Base-by-base conservation (phyloP, 768 basidiomycete genomes). In the Suillus alpinus region DNA sequence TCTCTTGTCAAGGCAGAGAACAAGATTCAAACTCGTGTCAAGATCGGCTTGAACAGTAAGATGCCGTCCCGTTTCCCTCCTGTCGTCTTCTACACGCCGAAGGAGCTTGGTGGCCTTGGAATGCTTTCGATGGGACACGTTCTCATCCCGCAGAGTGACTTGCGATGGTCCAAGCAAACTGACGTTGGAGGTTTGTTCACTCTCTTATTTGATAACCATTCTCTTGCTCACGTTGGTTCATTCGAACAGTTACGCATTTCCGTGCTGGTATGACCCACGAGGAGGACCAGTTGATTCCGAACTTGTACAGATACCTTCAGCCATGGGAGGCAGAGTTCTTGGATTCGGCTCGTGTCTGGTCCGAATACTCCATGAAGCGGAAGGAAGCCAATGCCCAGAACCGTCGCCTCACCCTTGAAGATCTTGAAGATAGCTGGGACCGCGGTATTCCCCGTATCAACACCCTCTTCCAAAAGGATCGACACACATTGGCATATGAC, bases 101-200 rank as follows among this genome's bases (percentile, higher is more conserved):
- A 98, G 87, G 97, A 98, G 81, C 79, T 98, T 36, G 97, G 96
- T 72, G 97, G 96, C 73, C 86, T 98, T 47, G 97, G 97, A 57
- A 98, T 98, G 97, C 80, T 99, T 69, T 98, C 95, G 3, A 99
- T 99, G 97, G 96, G 96, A 13, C 97, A 98, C 74, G 95, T 99
- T 55, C 82, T 99, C 56, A 98, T 99, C 62, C 97, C 97, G 44
- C 96, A 98, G 72, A 95, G 94, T 68, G 97, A 98, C 70, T 83
- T 98, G 36, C 85, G 96, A 59, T 98, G 95, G 95, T 94, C 92
- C 40, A 98, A 97, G 73, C 97, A 99, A 73, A 99, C 97, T 23
- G 96, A 98, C 68, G 89, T 94, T 31, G 94, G 92, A 63, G 92
- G 92, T 83, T 63, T 46, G 79, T 70, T 16, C 8, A 7, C 26